Conservation (phyloP, 805 yeast genomes). For the Clavispora carvajalis region DNA sequence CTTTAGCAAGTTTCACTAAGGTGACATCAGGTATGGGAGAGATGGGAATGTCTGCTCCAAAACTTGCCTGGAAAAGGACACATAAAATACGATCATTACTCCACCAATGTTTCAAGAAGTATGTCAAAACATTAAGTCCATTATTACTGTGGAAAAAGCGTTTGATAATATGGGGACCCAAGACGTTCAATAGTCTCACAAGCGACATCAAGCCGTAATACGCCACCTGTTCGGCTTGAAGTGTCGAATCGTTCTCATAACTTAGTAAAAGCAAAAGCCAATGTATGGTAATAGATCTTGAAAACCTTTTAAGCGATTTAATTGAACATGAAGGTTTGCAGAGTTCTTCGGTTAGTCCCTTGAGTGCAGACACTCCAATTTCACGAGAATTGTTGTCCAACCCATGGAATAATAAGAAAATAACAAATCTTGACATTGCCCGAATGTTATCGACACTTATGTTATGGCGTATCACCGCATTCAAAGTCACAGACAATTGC, state of each 20-base stretch:
- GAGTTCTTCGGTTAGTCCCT: constrained; percentile 31
- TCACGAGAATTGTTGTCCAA: constrained; percentile 26
- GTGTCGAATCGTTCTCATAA: constrained; percentile 14
- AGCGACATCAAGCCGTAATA: constrained; percentile 42
- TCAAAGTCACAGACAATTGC: constrained; percentile 19
- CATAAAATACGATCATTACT: constrained; percentile 39
- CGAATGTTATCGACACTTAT: constrained; percentile 52
- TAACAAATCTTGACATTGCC: constrained; percentile 40
- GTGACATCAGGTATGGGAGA: neutral
- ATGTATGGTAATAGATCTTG: constrained; percentile 55
- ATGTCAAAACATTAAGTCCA: constrained; percentile 47
- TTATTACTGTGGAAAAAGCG: constrained; percentile 44
- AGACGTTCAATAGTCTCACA: constrained; percentile 41
- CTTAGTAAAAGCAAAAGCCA: constrained; percentile 57
- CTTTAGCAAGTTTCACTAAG: constrained; percentile 4
- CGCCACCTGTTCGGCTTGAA: constrained; percentile 27
- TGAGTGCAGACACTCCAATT: constrained; percentile 28
- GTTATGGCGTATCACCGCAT: constrained; percentile 28
- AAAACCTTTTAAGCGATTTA: constrained; percentile 38
- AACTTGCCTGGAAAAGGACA: constrained; percentile 39
- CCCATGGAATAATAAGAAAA: constrained; percentile 45
- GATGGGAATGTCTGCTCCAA: constrained; percentile 25
- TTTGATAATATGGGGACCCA: constrained; percentile 43
- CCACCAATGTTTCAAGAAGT: constrained; percentile 45
- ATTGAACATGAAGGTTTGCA: constrained; percentile 37